Conservation (phyloP, 2,329 filamentous ascomycete species). For the Phaeosphaeriaceae sp. region DNA sequence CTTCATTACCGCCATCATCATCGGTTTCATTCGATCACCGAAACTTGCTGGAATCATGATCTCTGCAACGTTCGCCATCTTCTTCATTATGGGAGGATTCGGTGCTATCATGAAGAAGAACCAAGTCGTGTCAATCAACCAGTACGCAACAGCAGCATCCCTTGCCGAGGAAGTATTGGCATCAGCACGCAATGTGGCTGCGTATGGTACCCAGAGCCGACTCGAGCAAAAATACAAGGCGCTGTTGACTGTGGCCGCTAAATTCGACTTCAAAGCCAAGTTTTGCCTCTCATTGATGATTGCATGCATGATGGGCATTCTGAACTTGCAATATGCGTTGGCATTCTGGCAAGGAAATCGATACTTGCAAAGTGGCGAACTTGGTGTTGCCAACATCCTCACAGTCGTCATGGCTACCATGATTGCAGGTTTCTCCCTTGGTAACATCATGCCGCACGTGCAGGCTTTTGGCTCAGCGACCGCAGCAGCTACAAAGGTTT, state of each 20-base stretch:
- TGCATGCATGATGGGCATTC: constrained; percentile 79
- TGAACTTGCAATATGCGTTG: constrained; percentile 74
- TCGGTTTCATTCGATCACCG: constrained; percentile 92
- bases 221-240: constrained; percentile 85
- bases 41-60: constrained; percentile 91
- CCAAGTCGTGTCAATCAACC: constrained; percentile 73
- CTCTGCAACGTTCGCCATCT: constrained; percentile 77
- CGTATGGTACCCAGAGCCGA: constrained; percentile 92
- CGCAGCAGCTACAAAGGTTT: constrained; percentile 90
- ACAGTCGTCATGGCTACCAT: constrained; percentile 91
- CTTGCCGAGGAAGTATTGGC: constrained; percentile 94
- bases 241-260: constrained; percentile 76
- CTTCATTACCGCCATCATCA: constrained; percentile 89
- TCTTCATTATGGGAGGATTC: constrained; percentile 77
- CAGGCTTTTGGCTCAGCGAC: constrained; percentile 86
- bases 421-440: constrained; percentile 90
- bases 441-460: constrained; percentile 73
- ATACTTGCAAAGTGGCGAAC: constrained; percentile 66
- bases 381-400: constrained; percentile 74
- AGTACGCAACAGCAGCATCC: constrained; percentile 85
- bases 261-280: constrained; percentile 80
- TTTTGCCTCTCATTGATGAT: constrained; percentile 78
- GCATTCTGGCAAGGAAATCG: constrained; percentile 58
- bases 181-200: constrained; percentile 89
- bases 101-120: constrained; percentile 81